Conservation (phyloP, 1,139 yeast species). For the Kazachstania sp. region DNA sequence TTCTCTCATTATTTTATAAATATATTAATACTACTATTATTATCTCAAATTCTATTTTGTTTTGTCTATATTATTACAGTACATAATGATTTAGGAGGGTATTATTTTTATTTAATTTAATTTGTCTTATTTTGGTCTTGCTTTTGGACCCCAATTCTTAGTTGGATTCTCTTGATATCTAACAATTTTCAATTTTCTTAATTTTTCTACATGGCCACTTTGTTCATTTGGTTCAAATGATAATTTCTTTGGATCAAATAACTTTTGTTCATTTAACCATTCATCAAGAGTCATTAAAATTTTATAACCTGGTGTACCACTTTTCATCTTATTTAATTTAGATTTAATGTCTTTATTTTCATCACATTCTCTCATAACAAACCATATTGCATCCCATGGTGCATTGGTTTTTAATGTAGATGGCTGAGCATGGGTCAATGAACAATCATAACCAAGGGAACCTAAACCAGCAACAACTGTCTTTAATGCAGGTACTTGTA, state of each 20-base stretch:
- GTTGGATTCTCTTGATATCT: slow-evolving; percentile 88
- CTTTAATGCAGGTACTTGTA: slow-evolving; percentile 76
- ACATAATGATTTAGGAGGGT: not conserved
- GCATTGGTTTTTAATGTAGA: slow-evolving; percentile 87
- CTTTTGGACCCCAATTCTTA: slow-evolving; percentile 94
- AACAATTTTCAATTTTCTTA: slow-evolving; percentile 71
- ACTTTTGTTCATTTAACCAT: slow-evolving; percentile 21
- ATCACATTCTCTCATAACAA: slow-evolving; percentile 61
- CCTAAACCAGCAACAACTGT: slow-evolving; percentile 74
- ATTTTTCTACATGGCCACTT: slow-evolving; percentile 45
- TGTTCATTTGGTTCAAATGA: slow-evolving; percentile 48
- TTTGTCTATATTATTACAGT: no score
- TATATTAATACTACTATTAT: not conserved
- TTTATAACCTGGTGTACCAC: slow-evolving; percentile 55
- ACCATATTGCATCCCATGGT: slow-evolving; percentile 72
- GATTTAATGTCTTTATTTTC: slow-evolving; percentile 32
- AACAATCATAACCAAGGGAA: slow-evolving; percentile 69
- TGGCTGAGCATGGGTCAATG: slow-evolving; percentile 82
- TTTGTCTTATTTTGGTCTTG: slow-evolving; percentile 44
- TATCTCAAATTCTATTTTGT: no score
- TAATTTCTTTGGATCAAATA: slow-evolving; percentile 25
- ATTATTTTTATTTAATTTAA: not conserved
- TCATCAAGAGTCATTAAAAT: slow-evolving; percentile 38
- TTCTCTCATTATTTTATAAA: not conserved
- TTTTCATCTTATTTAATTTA: slow-evolving; percentile 33